Conservation (phyloP, 257 asterid species). For the Euphrasia confusa region DNA sequence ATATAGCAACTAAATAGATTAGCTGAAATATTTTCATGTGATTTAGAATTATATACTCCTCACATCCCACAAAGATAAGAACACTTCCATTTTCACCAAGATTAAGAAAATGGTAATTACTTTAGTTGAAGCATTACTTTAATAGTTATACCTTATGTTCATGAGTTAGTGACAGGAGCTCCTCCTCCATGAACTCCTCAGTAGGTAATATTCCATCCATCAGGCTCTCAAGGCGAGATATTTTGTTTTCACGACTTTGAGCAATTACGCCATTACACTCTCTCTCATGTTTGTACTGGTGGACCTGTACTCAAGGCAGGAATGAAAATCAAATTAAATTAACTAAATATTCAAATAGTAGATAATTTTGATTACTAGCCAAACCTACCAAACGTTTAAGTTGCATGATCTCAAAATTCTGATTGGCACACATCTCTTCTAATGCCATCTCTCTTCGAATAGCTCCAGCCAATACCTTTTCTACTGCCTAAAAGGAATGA, state of each 20-base stretch:
- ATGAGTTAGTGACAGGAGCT: constrained; percentile 55
- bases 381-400: constrained; percentile 83
- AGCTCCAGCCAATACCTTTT: constrained; percentile 95
- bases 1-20: constrained; percentile 24
- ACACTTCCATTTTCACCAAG: too few species aligned
- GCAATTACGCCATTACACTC: constrained; percentile 82
- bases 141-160: constrained; percentile 59
- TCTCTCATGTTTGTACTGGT: constrained; percentile 96
- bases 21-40: constrained; percentile 20
- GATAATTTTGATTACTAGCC: constrained; percentile 15
- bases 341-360: constrained; percentile 1
- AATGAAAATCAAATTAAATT: constrained; percentile 21
- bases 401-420: constrained; percentile 72
- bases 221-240: constrained; percentile 88
- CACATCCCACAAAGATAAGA: too few species aligned
- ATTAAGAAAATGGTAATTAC: too few species aligned
- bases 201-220: constrained; percentile 88
- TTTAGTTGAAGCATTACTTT: too few species aligned
- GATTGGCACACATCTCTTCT: constrained; percentile 81
- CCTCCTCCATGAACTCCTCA: constrained; percentile 90
- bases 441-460: constrained; percentile 99
- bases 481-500: constrained; percentile 68
- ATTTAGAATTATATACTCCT: constrained; percentile 9
- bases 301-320: constrained; percentile 51
- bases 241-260: constrained; percentile 93